Evolutionary conservation across 257 asterid genomes (phyloP).

Genomic region (Solanum chilense): DNA sequence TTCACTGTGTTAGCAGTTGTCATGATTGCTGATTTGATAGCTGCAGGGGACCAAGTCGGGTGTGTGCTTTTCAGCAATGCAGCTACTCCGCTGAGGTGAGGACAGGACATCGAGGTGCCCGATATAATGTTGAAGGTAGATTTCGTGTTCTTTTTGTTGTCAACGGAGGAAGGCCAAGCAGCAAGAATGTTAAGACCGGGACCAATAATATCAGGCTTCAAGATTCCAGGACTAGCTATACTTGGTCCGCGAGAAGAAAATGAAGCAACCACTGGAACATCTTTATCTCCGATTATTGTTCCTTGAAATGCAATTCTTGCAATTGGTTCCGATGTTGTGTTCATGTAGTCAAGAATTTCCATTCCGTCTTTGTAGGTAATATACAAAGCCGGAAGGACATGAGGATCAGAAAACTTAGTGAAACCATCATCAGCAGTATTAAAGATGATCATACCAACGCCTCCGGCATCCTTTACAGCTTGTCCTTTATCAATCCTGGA

Average conservation of each 20-base stretch:
- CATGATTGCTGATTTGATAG: conserved; percentile 48
- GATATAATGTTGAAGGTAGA: background rate
- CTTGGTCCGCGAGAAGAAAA: background rate
- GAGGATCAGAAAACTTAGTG: background rate
- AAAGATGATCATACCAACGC: background rate
- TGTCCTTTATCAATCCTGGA: background rate
- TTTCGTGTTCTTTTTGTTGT: background rate
- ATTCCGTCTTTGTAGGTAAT: background rate
- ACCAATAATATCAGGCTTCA: background rate
- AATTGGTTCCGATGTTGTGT: background rate
- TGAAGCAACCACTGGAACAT: background rate
- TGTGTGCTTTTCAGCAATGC: background rate
- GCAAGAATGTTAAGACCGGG: background rate
- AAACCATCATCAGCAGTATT: background rate
- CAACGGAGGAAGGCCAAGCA: background rate
- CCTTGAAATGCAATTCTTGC: background rate
- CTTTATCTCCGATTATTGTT: background rate
- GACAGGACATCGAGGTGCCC: background rate
- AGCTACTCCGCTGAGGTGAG: background rate
- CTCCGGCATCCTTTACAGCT: background rate
- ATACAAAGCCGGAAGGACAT: background rate
- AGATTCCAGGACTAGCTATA: background rate
- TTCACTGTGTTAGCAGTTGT: conserved; percentile 31
- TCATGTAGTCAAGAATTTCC: background rate
- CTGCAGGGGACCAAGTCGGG: conserved; percentile 15